phyloP scores from a whole-genome alignment of 441 rosid species.

The Erodium chrysanthum region DNA sequence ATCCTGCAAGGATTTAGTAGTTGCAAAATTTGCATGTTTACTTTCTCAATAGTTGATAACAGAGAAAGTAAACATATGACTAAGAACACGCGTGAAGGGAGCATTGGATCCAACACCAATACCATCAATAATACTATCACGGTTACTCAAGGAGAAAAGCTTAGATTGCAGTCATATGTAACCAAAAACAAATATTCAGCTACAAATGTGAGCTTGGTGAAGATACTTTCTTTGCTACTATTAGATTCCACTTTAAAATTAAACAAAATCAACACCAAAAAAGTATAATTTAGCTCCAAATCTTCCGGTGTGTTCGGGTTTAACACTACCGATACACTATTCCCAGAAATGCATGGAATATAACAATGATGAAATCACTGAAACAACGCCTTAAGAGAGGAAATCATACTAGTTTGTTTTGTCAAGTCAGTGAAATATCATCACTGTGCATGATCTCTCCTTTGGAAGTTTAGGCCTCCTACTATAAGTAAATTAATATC shows the following conservation, averaged over 20 bases:
- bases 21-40: too few relatives aligned
- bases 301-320: background rate
- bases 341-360: background rate
- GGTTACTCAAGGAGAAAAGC: too few relatives aligned
- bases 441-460: too few relatives aligned
- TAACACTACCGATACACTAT: background rate
- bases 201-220: background rate
- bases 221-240: constrained; percentile 14
- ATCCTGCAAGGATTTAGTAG: too few relatives aligned
- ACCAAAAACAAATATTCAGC: too few relatives aligned
- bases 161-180: too few relatives aligned
- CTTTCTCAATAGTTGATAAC: too few relatives aligned
- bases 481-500: background rate
- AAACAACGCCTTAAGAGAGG: background rate
- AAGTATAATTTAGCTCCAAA: background rate
- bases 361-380: background rate
- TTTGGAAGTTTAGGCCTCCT: background rate
- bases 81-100: constrained; percentile 28
- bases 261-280: too few relatives aligned
- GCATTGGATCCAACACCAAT: constrained; percentile 20
- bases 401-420: background rate
- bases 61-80: constrained; percentile 21
- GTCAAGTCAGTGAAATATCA: background rate
- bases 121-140: background rate
- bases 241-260: background rate